These are phyloP conservation scores for Leccinum subgranulosum DNA, from an alignment of 768 basidiomycete species.

Conservation along the genomic window DNA sequence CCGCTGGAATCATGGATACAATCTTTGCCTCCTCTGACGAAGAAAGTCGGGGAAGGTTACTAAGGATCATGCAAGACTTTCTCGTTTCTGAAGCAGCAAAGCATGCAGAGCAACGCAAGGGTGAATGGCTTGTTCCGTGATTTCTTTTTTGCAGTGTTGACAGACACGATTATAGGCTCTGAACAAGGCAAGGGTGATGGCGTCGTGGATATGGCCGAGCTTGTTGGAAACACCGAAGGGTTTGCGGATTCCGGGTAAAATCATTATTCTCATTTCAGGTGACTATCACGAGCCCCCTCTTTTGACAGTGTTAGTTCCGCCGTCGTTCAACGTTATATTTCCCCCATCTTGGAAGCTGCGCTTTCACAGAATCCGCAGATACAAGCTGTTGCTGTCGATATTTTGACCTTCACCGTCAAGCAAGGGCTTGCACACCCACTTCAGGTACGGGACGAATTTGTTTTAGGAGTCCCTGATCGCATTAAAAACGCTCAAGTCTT, in stretches of 20 bases:
- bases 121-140: constrained; percentile 27
- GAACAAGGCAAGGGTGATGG: constrained; percentile 25
- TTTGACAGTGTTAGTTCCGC: not conserved
- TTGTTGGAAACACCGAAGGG: constrained; percentile 92
- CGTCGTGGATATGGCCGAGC: constrained; percentile 84
- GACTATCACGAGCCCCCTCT: not conserved
- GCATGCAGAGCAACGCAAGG: constrained; percentile 68
- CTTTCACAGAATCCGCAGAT: constrained; percentile 66
- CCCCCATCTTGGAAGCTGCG: constrained; percentile 77
- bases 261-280: not conserved
- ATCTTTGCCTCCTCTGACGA: constrained; percentile 77
- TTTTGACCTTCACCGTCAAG: constrained; percentile 88
- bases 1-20: constrained; percentile 83
- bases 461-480: not conserved
- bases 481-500: constrained; percentile 51
- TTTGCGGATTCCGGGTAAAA: constrained; percentile 94
- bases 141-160: not conserved
- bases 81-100: constrained; percentile 80
- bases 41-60: constrained; percentile 66
- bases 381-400: constrained; percentile 83
- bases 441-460: constrained; percentile 50
- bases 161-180: constrained; percentile 5
- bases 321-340: constrained; percentile 89
- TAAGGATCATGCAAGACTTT: constrained; percentile 92
- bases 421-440: constrained; percentile 96